Base-by-base conservation (phyloP, 495 filamentous ascomycete genomes). In the Viridothelium virens region DNA sequence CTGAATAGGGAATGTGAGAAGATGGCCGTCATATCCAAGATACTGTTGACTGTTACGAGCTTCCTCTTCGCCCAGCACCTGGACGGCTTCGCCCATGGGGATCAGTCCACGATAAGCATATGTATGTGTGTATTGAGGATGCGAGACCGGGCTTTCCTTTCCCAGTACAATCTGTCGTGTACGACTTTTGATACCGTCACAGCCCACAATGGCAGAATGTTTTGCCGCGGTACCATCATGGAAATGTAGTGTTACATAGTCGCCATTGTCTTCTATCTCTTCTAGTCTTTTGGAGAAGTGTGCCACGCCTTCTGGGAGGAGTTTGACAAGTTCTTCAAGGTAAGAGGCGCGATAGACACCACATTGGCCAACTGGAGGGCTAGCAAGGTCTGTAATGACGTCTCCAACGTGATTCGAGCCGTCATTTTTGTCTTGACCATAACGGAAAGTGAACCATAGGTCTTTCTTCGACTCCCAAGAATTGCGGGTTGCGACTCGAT, bases 1-100 rank as follows among this genome's bases (percentile, higher is more conserved):
- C 70, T 85, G 82, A 38, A 90, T 87, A 0, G 87, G 87, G 71
- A 85, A 89, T 0, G 86, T 89, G 14, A 89, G 77, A 0, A 84
- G 74, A 68, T 87, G 85, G 0, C 79, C 79, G 46, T 84, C 81
- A 7, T 82, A 76, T 0, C 87, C 87, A 63, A 89, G 70, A 70
- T 86, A 84, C 63, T 85, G 71, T 39, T 83, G 80, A 37, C 77
- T 76, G n/a, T 85, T 85, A 18, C 74, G 68, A 0, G 82, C 81
- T 0, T 77, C 65, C 56, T 79, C 77, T 12, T 84, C 81, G 48
- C 85, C 85, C 33, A 87, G 70, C 10, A 79, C 74, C 11, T 76
- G 65, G 14, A 82, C 77, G 59, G 85, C 83, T 14, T 81, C 77
- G 25, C 83, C 82, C 78, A 86, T 87, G n/a, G 85, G 83, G 9